Evolutionary conservation across 192 early-diverging fungal species (phyloP).

Genomic region (Gorgonomyces haynaldii): DNA sequence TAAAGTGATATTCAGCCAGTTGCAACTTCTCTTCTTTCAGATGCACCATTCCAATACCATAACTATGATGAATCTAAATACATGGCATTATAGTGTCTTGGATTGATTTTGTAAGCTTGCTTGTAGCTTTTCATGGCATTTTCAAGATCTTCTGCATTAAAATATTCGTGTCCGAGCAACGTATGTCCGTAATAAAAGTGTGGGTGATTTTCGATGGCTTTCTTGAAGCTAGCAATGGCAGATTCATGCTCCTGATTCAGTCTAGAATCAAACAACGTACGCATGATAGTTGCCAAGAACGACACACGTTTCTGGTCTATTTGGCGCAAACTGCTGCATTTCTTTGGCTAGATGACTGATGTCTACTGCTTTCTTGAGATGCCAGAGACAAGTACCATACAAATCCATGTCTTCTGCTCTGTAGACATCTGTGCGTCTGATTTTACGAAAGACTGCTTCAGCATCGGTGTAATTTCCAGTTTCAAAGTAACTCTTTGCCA

Average conservation of each 20-base stretch:
- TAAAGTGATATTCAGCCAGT: conserved; percentile 61
- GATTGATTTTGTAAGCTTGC: conserved; percentile 55
- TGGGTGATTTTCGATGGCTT: conserved; percentile 60
- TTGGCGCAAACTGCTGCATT: conserved; percentile 51
- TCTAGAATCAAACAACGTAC: conserved; percentile 26
- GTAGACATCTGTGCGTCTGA: conserved; percentile 54
- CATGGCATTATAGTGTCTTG: conserved; percentile 69
- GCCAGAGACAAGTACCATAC: conserved; percentile 80
- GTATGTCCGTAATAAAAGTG: conserved; percentile 71
- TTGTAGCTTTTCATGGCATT: conserved; percentile 63
- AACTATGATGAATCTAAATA: conserved; percentile 34
- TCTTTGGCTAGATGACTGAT: conserved; percentile 66
- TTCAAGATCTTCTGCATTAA: conserved; percentile 61
- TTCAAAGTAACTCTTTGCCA: conserved; percentile 12
- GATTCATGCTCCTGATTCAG: conserved; percentile 61
- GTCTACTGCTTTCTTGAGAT: conserved; percentile 56
- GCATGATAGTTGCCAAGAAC: conserved; percentile 32
- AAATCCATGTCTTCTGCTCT: conserved; percentile 69
- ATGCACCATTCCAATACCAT: conserved; percentile 65
- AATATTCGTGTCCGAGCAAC: conserved; percentile 71
- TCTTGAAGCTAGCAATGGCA: conserved; percentile 64
- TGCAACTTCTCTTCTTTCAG: conserved; percentile 60
- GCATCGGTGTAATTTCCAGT: neutral
- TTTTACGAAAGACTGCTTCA: neutral
- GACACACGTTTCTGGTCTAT: conserved; percentile 70